A percentile compares a stretch with the other conserved stretches of the same genome.
phyloP scores from a whole-genome alignment of 31 red algal species.

The Porphyra umbilicalis region DNA sequence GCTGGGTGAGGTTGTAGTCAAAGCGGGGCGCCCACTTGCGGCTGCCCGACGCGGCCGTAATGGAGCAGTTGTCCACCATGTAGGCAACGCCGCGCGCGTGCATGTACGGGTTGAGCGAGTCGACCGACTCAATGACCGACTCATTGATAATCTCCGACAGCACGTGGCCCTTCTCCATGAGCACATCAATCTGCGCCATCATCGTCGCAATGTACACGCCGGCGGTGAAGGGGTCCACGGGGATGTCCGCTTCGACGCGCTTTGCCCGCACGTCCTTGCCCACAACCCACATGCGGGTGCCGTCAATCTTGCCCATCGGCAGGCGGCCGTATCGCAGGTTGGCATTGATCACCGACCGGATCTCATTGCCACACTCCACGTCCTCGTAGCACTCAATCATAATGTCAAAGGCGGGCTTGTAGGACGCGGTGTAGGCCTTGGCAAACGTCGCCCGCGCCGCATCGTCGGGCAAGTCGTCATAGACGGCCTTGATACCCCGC shows the following conservation, averaged over 20 bases:
- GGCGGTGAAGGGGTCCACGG: conserved; percentile 81
- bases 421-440: conserved; percentile 80
- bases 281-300: conserved; percentile 90
- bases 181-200: conserved; percentile 99
- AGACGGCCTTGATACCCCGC: conserved; percentile 90
- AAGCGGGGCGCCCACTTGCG: conserved; percentile 96
- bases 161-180: conserved; percentile 86
- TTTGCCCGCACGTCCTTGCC: conserved; percentile 66
- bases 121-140: conserved; percentile 94
- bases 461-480: conserved; percentile 62
- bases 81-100: conserved; percentile 91
- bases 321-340: conserved; percentile 47
- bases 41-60: conserved; percentile 72
- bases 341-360: conserved; percentile 76
- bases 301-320: conserved; percentile 88
- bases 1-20: conserved; percentile 92
- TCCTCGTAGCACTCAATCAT: conserved; percentile 92
- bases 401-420: conserved; percentile 90
- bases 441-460: conserved; percentile 56
- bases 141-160: conserved; percentile 90
- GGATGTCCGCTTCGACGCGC: conserved; percentile 31
- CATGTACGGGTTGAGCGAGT: conserved; percentile 94
- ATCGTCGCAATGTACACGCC: conserved; percentile 93
- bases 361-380: conserved; percentile 88
- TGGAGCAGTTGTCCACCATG: conserved; percentile 97